phyloP scores from a whole-genome alignment of 768 basidiomycete genomes.

The Dacryopinax primogenitus region DNA sequence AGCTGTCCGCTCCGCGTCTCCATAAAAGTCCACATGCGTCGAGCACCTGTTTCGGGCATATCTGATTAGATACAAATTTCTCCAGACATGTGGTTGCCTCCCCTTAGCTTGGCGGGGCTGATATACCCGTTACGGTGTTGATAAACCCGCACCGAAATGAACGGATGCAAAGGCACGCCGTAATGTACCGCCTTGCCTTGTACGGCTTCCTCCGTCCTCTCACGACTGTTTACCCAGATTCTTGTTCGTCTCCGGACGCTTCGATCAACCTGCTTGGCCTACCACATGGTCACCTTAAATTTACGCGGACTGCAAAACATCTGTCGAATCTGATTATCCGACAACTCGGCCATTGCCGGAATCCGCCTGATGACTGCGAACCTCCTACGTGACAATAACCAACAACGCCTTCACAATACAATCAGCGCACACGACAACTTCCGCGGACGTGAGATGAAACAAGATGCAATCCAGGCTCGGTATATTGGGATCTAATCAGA shows the following conservation, averaged over 20 bases:
- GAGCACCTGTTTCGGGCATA: background rate
- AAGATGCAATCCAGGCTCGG: background rate
- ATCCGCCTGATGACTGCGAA: too few relatives aligned
- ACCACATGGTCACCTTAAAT: background rate
- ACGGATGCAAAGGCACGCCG: constrained; percentile 6
- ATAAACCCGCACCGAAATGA: background rate
- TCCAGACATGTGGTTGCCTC: background rate
- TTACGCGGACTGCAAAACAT: background rate
- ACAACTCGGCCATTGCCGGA: too few relatives aligned
- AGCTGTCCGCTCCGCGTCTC: background rate
- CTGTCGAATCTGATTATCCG: background rate
- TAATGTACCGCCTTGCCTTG: too few relatives aligned
- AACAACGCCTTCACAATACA: too few relatives aligned
- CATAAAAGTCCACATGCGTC: background rate
- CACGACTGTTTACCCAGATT: background rate
- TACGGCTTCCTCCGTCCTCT: too few relatives aligned
- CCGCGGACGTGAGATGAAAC: background rate
- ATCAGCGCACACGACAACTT: too few relatives aligned
- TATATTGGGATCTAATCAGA: background rate
- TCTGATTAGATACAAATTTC: constrained; percentile 5
- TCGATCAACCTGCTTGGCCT: background rate
- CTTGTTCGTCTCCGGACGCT: background rate
- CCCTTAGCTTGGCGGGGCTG: background rate
- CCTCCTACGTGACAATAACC: too few relatives aligned
- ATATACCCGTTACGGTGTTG: background rate